phyloP scores from a whole-genome alignment of 257 asterid genomes.

The Voacanga thouarsii region DNA sequence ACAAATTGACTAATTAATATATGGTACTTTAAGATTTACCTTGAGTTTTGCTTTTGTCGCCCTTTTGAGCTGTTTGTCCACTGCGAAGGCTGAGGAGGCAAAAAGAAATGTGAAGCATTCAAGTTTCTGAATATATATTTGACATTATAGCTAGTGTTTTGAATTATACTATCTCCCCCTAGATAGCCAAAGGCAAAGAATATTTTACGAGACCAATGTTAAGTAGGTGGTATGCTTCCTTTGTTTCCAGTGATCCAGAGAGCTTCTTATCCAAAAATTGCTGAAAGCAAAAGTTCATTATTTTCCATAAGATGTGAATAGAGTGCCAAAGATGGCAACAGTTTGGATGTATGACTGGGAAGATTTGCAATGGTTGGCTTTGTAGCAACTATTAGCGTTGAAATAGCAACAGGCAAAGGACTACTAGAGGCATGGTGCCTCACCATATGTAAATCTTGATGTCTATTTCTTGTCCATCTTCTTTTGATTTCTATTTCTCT shows the following conservation, averaged over 20 bases:
- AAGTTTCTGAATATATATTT: background rate
- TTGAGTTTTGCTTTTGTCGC: background rate
- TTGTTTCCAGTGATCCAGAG: slow-evolving; percentile 39
- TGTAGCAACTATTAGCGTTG: slow-evolving; percentile 69
- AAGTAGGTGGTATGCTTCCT: slow-evolving; percentile 1
- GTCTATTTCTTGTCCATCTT: background rate
- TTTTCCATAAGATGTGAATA: slow-evolving; percentile 67
- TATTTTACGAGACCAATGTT: background rate
- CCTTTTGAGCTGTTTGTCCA: background rate
- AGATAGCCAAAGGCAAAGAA: background rate
- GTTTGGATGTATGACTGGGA: slow-evolving; percentile 84
- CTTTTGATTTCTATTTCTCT: background rate
- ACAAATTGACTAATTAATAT: background rate
- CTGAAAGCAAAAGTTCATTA: slow-evolving; percentile 27
- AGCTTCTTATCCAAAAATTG: slow-evolving; percentile 23
- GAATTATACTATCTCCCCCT: background rate
- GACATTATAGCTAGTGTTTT: background rate
- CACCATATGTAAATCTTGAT: background rate
- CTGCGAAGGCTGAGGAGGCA: background rate
- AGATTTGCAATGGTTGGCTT: slow-evolving; percentile 84
- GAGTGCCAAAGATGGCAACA: slow-evolving; percentile 52
- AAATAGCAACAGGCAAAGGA: slow-evolving; percentile 81
- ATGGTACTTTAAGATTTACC: background rate
- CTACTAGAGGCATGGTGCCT: slow-evolving; percentile 41
- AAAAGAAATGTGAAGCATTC: background rate